These are phyloP conservation scores for Pyrenochaeta sp. DNA, from an alignment of 2,329 filamentous ascomycete species.

Conservation along the genomic window DNA sequence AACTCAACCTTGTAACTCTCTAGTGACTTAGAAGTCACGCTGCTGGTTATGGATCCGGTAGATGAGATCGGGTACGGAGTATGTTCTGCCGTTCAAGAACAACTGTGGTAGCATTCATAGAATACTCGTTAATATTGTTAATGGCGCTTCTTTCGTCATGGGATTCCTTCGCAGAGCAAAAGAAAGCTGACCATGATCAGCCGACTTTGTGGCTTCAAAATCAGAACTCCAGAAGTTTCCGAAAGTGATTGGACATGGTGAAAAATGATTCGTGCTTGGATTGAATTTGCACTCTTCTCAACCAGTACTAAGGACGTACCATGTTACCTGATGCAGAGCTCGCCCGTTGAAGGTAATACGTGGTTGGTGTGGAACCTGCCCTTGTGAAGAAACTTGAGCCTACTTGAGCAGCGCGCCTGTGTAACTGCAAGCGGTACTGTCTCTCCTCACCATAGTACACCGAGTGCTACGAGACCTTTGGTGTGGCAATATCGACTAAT, in stretches of 20 bases:
- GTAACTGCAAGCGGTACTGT: neutral
- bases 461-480: neutral
- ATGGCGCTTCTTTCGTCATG: neutral
- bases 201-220: neutral
- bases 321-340: neutral
- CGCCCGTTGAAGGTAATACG: neutral
- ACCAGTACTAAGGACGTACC: neutral
- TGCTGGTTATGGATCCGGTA: neutral
- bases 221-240: neutral
- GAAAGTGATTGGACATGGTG: too few relatives aligned
- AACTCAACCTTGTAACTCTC: neutral
- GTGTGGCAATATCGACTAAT: slow-evolving; percentile 4
- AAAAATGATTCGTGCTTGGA: neutral
- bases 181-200: neutral
- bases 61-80: neutral
- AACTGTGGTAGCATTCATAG: neutral
- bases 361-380: neutral
- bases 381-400: neutral
- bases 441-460: neutral
- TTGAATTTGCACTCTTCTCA: neutral
- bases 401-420: neutral
- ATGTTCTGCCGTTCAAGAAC: neutral
- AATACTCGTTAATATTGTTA: neutral
- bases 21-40: neutral
- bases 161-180: neutral